Evolutionary conservation across 352 stramenopile species (phyloP).

Genomic region (Phytophthora quininea): DNA sequence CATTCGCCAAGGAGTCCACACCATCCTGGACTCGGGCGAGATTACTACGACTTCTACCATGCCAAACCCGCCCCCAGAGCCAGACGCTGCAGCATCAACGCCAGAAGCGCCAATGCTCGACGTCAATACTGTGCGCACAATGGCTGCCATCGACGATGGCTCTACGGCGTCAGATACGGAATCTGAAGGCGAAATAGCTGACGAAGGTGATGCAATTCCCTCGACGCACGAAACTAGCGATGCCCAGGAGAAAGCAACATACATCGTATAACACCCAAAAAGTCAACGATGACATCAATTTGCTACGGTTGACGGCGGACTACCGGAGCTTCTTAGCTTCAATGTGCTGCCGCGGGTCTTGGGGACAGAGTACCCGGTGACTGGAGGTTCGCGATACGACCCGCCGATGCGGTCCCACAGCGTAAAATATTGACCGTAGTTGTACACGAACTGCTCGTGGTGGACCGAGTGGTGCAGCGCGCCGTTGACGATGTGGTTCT

Average conservation of each 20-base stretch:
- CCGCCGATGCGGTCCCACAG: constrained; percentile 73
- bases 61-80: constrained; percentile 15
- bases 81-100: neutral
- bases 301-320: neutral
- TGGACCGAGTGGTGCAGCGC: constrained; percentile 69
- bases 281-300: neutral
- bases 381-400: constrained; percentile 61
- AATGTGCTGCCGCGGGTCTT: constrained; percentile 3
- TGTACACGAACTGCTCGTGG: constrained; percentile 73
- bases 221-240: too few relatives aligned
- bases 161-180: constrained; percentile 19
- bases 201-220: too few relatives aligned
- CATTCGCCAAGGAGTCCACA: constrained; percentile 38
- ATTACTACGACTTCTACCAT: constrained; percentile 24
- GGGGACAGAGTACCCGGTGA: constrained; percentile 19
- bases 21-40: constrained; percentile 19
- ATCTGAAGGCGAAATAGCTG: neutral
- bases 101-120: neutral
- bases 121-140: neutral
- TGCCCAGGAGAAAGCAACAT: too few relatives aligned
- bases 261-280: too few relatives aligned
- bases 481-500: constrained; percentile 71
- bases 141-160: constrained; percentile 21
- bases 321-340: neutral
- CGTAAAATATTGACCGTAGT: constrained; percentile 81